A percentile compares a stretch with the other conserved stretches of the same genome.
Conservation (phyloP, 1,139 yeast species). For the Lodderomyces orthopsilosis region DNA sequence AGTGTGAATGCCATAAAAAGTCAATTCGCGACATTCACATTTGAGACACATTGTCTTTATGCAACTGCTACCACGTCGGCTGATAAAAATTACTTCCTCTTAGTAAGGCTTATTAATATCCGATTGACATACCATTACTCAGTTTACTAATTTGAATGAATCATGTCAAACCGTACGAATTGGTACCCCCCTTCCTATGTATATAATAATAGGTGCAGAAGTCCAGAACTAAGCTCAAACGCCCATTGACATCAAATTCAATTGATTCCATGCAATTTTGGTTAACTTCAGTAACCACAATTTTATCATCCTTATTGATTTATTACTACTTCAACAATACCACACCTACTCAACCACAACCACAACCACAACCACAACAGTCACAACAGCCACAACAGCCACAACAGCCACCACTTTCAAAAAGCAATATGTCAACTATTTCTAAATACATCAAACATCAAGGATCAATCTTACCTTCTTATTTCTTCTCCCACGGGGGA, state of each 20-base stretch:
- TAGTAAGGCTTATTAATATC: neutral
- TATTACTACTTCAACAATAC: neutral
- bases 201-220: too few species aligned
- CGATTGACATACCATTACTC: neutral
- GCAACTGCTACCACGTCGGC: neutral
- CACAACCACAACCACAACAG: too few species aligned
- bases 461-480: slow-evolving; percentile 45
- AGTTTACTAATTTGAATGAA: neutral
- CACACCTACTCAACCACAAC: neutral
- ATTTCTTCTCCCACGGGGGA: slow-evolving; percentile 75
- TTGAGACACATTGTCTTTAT: neutral
- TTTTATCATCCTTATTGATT: neutral
- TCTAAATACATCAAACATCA: slow-evolving; percentile 1
- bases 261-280: neutral
- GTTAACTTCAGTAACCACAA: neutral
- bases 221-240: too few species aligned
- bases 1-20: neutral
- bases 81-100: neutral
- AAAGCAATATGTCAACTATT: neutral
- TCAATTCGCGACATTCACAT: neutral
- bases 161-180: neutral
- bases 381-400: neutral
- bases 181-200: too few species aligned
- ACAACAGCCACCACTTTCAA: neutral
- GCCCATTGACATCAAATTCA: neutral